These are phyloP conservation scores for Lasiodiplodia theobromae DNA, from an alignment of 2,329 filamentous ascomycete species.

Conservation along the genomic window DNA sequence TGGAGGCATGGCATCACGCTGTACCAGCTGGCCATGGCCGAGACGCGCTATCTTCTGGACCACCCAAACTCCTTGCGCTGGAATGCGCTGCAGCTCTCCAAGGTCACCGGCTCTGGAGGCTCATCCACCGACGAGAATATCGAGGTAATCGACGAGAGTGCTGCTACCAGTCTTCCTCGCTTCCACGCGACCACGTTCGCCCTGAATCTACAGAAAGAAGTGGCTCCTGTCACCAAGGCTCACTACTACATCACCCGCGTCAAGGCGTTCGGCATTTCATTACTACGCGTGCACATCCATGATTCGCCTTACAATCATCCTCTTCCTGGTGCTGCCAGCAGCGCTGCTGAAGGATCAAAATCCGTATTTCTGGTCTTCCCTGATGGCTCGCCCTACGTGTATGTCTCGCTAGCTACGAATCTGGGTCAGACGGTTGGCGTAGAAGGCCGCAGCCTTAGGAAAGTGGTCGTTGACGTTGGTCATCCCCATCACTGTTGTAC, in stretches of 20 bases:
- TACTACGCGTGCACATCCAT: constrained; percentile 80
- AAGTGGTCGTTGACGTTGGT: constrained; percentile 68
- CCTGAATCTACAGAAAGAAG: constrained; percentile 74
- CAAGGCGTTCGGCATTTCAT: constrained; percentile 69
- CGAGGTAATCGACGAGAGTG: constrained; percentile 49
- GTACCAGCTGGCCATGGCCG: constrained; percentile 62
- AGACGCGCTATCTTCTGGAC: constrained; percentile 61
- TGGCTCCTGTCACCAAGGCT: constrained; percentile 80
- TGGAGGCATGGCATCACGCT: constrained; percentile 63
- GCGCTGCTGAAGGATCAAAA: constrained; percentile 65
- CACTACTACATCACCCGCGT: constrained; percentile 84
- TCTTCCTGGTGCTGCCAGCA: constrained; percentile 32
- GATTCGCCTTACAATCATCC: constrained; percentile 73
- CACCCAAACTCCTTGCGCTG: constrained; percentile 60
- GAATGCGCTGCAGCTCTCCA: constrained; percentile 59
- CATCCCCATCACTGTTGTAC: not conserved
- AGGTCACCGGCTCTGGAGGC: constrained; percentile 40
- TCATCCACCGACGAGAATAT: constrained; percentile 36
- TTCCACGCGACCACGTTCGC: constrained; percentile 85
- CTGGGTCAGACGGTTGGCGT: constrained; percentile 45
- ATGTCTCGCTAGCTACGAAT: constrained; percentile 61
- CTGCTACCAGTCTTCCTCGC: constrained; percentile 61
- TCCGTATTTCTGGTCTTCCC: constrained; percentile 85
- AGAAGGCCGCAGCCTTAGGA: constrained; percentile 65
- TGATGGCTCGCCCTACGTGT: constrained; percentile 78